Conservation (phyloP, 768 basidiomycete genomes). For the Podaxis sp. region DNA sequence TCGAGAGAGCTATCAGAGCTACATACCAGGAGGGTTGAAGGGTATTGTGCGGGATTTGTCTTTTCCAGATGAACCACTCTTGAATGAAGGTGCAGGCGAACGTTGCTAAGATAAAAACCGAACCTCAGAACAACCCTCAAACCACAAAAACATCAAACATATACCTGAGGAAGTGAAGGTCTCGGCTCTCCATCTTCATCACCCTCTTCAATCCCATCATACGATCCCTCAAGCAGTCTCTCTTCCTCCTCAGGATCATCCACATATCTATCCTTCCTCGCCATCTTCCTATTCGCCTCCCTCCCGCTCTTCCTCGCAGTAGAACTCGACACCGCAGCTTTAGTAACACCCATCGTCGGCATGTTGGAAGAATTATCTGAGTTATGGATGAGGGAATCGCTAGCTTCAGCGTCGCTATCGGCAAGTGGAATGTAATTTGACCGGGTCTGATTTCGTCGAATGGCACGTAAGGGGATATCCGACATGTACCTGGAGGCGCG, state of each 20-base stretch:
- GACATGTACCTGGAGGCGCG: conserved; percentile 43
- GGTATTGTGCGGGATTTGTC: conserved; percentile 79
- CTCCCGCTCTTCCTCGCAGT: conserved; percentile 28
- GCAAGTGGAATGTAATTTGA: conserved; percentile 47
- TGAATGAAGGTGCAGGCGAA: conserved; percentile 25
- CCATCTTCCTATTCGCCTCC: conserved; percentile 36
- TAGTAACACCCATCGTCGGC: conserved; percentile 24
- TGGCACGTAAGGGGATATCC: conserved; percentile 69
- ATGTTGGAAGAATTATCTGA: conserved; percentile 17
- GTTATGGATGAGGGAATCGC: conserved; percentile 17
- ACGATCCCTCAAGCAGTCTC: conserved; percentile 44
- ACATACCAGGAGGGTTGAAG: conserved; percentile 64
- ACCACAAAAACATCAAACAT: conserved; percentile 10
- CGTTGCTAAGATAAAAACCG: conserved; percentile 16
- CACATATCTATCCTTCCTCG: conserved; percentile 53
- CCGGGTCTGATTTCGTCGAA: conserved; percentile 52
- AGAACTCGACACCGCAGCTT: conserved; percentile 21
- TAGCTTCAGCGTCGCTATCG: conserved; percentile 20
- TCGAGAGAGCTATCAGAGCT: neutral
- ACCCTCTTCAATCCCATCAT: conserved; percentile 35
- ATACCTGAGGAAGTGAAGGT: conserved; percentile 18
- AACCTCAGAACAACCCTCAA: neutral
- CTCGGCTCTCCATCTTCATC: conserved; percentile 21
- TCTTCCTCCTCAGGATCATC: conserved; percentile 69
- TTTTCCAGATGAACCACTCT: conserved; percentile 35